These are phyloP conservation scores for Hemileccinum impolitum DNA, from an alignment of 768 basidiomycete species.

Conservation along the genomic window DNA sequence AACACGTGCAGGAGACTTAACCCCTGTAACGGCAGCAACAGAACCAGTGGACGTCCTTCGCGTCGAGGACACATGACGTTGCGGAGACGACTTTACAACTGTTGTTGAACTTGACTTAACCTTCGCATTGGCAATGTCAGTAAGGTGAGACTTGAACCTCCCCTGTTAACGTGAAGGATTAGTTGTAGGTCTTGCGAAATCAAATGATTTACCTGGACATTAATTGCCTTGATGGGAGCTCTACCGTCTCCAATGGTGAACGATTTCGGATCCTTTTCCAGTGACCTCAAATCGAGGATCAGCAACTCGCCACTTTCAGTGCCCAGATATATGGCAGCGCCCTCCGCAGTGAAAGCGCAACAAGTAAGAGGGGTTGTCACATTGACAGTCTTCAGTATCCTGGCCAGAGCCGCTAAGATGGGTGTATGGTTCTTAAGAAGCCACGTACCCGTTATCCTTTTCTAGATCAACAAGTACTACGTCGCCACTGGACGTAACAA, in stretches of 20 bases:
- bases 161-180: constrained; percentile 6
- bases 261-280: constrained; percentile 61
- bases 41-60: constrained; percentile 11
- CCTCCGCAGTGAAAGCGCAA: constrained; percentile 67
- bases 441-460: constrained; percentile 64
- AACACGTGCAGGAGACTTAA: constrained; percentile 22
- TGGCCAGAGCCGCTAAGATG: constrained; percentile 23
- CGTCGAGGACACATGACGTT: constrained; percentile 1
- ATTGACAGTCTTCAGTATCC: constrained; percentile 56
- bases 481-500: constrained; percentile 50
- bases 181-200: not conserved
- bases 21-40: not conserved
- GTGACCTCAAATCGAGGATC: constrained; percentile 57
- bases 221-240: constrained; percentile 48
- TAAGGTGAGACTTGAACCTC: constrained; percentile 15
- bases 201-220: constrained; percentile 49
- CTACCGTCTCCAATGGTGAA: constrained; percentile 49
- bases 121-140: constrained; percentile 5
- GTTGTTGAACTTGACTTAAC: constrained; percentile 8
- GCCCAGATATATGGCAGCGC: constrained; percentile 62
- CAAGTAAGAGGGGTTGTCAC: constrained; percentile 54
- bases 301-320: constrained; percentile 63
- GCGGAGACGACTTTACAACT: constrained; percentile 10
- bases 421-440: not conserved
- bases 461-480: constrained; percentile 67